Evolutionary conservation across 345 rosid genomes (phyloP), one percentile per base, ranked within the genome.

Genomic region (Theobroma cacao): DNA sequence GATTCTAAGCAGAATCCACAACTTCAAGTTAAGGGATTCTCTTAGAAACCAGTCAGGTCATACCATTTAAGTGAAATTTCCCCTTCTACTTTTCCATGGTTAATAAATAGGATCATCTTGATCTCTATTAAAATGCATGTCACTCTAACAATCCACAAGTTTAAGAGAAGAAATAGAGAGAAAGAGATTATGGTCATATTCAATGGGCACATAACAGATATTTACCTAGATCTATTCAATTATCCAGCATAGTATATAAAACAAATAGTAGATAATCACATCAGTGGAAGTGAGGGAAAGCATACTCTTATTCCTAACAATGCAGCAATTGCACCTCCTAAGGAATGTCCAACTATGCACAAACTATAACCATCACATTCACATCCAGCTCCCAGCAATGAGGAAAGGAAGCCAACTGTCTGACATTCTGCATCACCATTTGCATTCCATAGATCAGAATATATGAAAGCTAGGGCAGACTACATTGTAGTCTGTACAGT

Each of bases 271-370:
- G 33, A 50, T 28, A 60, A 85, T 59, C 31, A 63, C 47, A 72
- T 65, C 7, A 64, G 10, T 52, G 45, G 22, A 28, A 78, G 78
- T 8, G n/a, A 78, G 41, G 60, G 48, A 80, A 70, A 63, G 40
- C 92, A 73, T 93, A 93, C 97, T 80, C 92, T 91, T 53, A 95
- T 30, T 82, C 98, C 99, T 43, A 95, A 87, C 84, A 95, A 63
- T 47, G 96, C 82, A 83, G 97, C 92, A 72, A 95, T 92, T 33
- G 99, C 93, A 83, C 97, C 99, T 85, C 99, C 96, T 14, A 95
- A 84, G 58, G 99, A 95, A 75, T 95, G 99, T 14, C 99, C 98
- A 45, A 93, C 94, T 72, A 93, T 83, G 71, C 89, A 86, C 60
- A 95, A 52, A 67, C 74, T 82, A 81, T 95, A 95, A 50, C 96